A percentile compares a stretch with the other conserved stretches of the same genome.
Conservation (phyloP, 306 rosid genomes). For the Geum urbanum region DNA sequence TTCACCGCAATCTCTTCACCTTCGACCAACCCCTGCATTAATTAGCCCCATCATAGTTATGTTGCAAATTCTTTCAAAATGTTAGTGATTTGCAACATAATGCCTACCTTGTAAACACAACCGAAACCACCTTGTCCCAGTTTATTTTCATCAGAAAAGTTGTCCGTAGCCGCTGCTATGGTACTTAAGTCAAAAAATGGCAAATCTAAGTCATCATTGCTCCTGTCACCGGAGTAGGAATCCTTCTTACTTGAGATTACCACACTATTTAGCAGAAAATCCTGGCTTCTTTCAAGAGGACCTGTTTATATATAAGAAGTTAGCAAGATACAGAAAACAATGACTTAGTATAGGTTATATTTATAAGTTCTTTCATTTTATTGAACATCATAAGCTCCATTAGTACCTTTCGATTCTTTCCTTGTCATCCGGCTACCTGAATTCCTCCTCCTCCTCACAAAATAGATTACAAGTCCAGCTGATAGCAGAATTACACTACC, state of each 20-base stretch:
- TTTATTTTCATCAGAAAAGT: constrained; percentile 65
- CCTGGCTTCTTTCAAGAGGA: constrained; percentile 49
- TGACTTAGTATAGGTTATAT: neutral
- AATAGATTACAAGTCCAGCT: constrained; percentile 29
- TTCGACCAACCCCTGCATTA: constrained; percentile 57
- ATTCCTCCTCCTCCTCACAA: constrained; percentile 38
- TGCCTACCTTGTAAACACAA: constrained; percentile 61
- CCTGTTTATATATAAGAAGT: constrained; percentile 41
- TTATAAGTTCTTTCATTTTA: neutral
- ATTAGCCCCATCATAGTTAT: too few species aligned
- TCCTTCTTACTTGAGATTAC: constrained; percentile 39
- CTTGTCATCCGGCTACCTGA: constrained; percentile 14
- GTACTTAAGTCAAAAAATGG: constrained; percentile 51
- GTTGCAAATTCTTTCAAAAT: neutral
- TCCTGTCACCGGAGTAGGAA: constrained; percentile 44
- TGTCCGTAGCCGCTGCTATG: constrained; percentile 51
- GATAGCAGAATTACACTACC: constrained; percentile 35
- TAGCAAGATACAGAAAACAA: constrained; percentile 11
- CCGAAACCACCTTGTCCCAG: constrained; percentile 93
- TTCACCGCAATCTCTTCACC: constrained; percentile 72
- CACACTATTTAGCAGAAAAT: constrained; percentile 37
- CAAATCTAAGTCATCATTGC: constrained; percentile 51
- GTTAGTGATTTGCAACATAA: neutral
- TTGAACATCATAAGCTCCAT: neutral
- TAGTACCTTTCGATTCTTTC: constrained; percentile 37